Evolutionary conservation across 768 basidiomycete species (phyloP).

Genomic region (Amylocystis lapponica): DNA sequence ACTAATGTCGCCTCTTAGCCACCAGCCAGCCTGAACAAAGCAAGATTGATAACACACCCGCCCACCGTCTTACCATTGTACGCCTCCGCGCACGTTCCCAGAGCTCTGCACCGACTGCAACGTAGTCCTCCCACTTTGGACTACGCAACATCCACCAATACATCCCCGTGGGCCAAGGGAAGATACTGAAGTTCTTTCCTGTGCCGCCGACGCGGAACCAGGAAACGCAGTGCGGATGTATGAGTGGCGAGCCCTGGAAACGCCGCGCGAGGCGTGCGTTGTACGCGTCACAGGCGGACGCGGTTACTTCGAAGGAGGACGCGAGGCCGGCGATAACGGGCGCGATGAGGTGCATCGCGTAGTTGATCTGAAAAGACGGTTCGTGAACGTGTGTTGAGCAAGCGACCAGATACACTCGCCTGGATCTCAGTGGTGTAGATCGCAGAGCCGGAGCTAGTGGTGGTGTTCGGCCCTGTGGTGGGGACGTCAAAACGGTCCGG

Average conservation of each 20-base stretch:
- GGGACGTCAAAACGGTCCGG: background rate
- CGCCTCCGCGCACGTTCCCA: too few relatives aligned
- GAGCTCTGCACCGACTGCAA: too few relatives aligned
- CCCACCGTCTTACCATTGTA: too few relatives aligned
- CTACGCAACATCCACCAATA: constrained; percentile 10
- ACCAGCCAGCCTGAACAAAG: too few relatives aligned
- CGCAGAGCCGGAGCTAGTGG: constrained; percentile 16
- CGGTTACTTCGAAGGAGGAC: constrained; percentile 19
- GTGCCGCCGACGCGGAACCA: constrained; percentile 7
- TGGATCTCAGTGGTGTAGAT: constrained; percentile 17
- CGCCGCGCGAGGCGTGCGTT: constrained; percentile 14
- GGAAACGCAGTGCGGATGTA: constrained; percentile 8
- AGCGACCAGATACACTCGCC: constrained; percentile 3
- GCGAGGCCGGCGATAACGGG: constrained; percentile 9
- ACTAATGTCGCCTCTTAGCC: too few relatives aligned
- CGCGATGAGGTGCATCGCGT: constrained; percentile 11
- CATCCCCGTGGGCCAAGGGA: constrained; percentile 4
- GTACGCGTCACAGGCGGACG: constrained; percentile 20
- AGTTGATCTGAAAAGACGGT: constrained; percentile 7
- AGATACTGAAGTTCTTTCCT: constrained; percentile 12
- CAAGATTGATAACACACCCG: too few relatives aligned
- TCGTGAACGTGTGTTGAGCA: background rate
- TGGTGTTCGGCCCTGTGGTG: constrained; percentile 18
- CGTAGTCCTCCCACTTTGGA: constrained; percentile 10
- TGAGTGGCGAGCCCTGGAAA: constrained; percentile 4